These are phyloP conservation scores for Coniochaeta sp. DNA, from an alignment of 2,329 filamentous ascomycete species.

Conservation along the genomic window DNA sequence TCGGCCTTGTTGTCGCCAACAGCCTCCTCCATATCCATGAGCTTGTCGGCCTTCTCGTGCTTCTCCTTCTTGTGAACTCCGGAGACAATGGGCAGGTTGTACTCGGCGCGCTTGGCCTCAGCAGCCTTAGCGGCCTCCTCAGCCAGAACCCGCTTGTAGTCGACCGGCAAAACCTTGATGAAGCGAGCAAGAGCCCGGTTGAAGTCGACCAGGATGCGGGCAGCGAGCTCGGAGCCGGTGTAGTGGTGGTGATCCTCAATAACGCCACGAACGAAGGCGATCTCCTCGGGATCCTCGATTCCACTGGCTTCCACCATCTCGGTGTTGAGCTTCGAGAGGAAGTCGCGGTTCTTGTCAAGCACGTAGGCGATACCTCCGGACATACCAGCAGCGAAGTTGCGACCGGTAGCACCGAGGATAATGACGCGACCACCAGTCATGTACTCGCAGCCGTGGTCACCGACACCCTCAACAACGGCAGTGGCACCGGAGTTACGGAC, in stretches of 20 bases:
- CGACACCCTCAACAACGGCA: constrained; percentile 92
- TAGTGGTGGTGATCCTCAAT: constrained; percentile 98
- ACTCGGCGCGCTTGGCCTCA: constrained; percentile 77
- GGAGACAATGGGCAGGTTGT: constrained; percentile 70
- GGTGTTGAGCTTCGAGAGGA: constrained; percentile 87
- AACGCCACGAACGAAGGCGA: constrained; percentile 82
- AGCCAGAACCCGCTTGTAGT: constrained; percentile 88
- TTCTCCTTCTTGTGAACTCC: constrained; percentile 60
- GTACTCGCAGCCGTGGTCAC: constrained; percentile 97
- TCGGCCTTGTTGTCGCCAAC: constrained; percentile 76
- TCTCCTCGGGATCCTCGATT: constrained; percentile 78
- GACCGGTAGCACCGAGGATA: constrained; percentile 80
- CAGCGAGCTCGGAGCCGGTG: constrained; percentile 90
- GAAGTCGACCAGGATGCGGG: constrained; percentile 91
- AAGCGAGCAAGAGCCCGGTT: constrained; percentile 84
- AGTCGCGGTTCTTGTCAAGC: constrained; percentile 83
- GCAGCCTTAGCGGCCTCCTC: constrained; percentile 83
- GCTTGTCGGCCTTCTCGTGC: constrained; percentile 61
- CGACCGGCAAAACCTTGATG: constrained; percentile 85
- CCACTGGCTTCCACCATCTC: constrained; percentile 93
- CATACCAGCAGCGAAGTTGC: constrained; percentile 98
- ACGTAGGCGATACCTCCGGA: constrained; percentile 96
- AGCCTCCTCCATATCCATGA: constrained; percentile 85
- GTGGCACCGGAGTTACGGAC: constrained; percentile 94
- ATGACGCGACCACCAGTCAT: constrained; percentile 95